Percentiles rank a stretch among this genome's conserved stretches.
These are phyloP conservation scores for Phytopythium delawarense DNA, from an alignment of 352 stramenopile species.

Conservation along the genomic window DNA sequence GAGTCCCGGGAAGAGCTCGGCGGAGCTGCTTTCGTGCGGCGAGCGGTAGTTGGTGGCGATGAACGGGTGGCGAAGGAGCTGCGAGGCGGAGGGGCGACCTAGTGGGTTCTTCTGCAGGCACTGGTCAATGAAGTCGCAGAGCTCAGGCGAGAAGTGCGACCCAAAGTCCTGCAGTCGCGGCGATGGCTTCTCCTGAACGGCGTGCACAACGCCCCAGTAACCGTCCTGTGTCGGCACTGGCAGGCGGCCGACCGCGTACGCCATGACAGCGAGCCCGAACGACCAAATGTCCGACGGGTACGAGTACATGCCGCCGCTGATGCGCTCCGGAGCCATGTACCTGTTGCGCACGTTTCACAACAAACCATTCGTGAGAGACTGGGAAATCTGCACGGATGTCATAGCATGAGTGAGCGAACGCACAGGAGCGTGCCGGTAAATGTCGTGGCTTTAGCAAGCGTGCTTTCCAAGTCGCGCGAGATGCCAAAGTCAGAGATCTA, in stretches of 20 bases:
- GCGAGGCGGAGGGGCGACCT: constrained; percentile 38
- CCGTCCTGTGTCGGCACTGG: constrained; percentile 78
- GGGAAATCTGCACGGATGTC: neutral
- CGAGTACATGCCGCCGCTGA: constrained; percentile 88
- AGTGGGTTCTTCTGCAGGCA: constrained; percentile 81
- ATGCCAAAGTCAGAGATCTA: constrained; percentile 87
- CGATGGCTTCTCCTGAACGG: constrained; percentile 74
- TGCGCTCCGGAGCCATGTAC: constrained; percentile 93
- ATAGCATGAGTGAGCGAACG: constrained; percentile 2
- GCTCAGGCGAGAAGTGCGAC: constrained; percentile 51
- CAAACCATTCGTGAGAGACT: neutral
- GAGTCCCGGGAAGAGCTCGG: constrained; percentile 19
- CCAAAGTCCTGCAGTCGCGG: constrained; percentile 61
- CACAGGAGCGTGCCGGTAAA: constrained; percentile 91
- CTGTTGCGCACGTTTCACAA: constrained; percentile 13
- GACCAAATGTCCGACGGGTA: constrained; percentile 86
- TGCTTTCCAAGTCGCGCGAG: constrained; percentile 75
- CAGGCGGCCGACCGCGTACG: constrained; percentile 82
- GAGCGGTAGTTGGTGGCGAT: constrained; percentile 55
- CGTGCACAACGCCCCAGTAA: constrained; percentile 89
- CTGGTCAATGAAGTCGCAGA: constrained; percentile 77
- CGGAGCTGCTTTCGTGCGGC: constrained; percentile 19
- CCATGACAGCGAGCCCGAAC: constrained; percentile 78
- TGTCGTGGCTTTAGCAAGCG: constrained; percentile 81
- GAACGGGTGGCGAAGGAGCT: constrained; percentile 67